Conservation (phyloP, 352 stramenopile genomes). For the Pythium periplocum region DNA sequence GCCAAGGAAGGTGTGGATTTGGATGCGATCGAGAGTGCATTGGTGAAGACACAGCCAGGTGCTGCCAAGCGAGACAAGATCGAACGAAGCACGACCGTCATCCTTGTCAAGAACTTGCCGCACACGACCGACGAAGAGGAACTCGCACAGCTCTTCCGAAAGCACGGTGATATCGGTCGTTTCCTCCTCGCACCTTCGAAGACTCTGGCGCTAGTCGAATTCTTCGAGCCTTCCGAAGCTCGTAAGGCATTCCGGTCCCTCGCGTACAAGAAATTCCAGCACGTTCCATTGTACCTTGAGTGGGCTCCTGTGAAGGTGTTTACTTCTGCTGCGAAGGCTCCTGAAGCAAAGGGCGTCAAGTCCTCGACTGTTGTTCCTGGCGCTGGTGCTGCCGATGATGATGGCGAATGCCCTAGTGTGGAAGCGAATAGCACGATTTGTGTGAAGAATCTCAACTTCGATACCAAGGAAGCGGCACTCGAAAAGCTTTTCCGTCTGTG, state of each 20-base stretch:
- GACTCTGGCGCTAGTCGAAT: slow-evolving; percentile 96
- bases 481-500: slow-evolving; percentile 63
- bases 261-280: slow-evolving; percentile 98
- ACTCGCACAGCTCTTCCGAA: slow-evolving; percentile 93
- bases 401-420: slow-evolving; percentile 16
- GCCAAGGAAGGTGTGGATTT: slow-evolving; percentile 92
- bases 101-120: slow-evolving; percentile 98
- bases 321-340: slow-evolving; percentile 21
- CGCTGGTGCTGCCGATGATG: slow-evolving; percentile 48
- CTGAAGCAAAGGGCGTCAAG: slow-evolving; percentile 39
- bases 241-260: slow-evolving; percentile 94
- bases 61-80: slow-evolving; percentile 46
- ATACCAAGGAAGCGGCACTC: slow-evolving; percentile 88
- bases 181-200: slow-evolving; percentile 92
- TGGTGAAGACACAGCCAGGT: slow-evolving; percentile 47
- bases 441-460: slow-evolving; percentile 99
- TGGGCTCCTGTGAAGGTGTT: slow-evolving; percentile 93
- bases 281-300: slow-evolving; percentile 98
- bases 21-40: slow-evolving; percentile 85
- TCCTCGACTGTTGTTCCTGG: slow-evolving; percentile 43
- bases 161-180: slow-evolving; percentile 79
- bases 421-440: slow-evolving; percentile 90
- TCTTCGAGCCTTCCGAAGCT: slow-evolving; percentile 92
- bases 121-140: slow-evolving; percentile 93
- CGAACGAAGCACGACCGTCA: slow-evolving; percentile 91